These are phyloP conservation scores for Daldinia loculata DNA, from an alignment of 495 filamentous ascomycete species.

Conservation along the genomic window DNA sequence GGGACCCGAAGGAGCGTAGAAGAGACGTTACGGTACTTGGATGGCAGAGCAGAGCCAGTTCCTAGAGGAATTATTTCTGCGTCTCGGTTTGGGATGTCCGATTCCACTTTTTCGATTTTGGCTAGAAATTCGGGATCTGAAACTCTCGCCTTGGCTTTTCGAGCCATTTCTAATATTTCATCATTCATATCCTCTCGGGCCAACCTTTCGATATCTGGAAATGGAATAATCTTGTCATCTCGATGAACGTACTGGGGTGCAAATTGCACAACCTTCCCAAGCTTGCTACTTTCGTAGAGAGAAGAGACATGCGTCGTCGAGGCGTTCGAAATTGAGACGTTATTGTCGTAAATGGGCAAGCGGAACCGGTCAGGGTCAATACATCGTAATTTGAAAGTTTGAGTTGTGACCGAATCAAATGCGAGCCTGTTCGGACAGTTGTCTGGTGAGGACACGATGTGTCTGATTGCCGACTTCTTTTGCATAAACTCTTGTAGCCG, in stretches of 20 bases:
- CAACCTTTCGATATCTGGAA: slow-evolving; percentile 62
- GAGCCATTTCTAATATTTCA: slow-evolving; percentile 62
- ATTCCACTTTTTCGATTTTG: slow-evolving; percentile 52
- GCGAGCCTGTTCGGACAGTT: slow-evolving; percentile 76
- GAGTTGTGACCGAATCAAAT: slow-evolving; percentile 67
- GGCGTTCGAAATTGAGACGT: slow-evolving; percentile 35
- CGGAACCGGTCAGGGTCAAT: slow-evolving; percentile 75
- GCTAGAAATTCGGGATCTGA: slow-evolving; percentile 49
- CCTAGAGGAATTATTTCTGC: slow-evolving; percentile 87
- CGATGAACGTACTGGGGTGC: slow-evolving; percentile 69
- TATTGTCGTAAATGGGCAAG: slow-evolving; percentile 67
- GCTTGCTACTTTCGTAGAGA: slow-evolving; percentile 37
- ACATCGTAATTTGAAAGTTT: slow-evolving; percentile 70
- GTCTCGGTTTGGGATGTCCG: slow-evolving; percentile 71
- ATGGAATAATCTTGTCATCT: slow-evolving; percentile 55
- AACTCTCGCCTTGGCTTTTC: slow-evolving; percentile 55
- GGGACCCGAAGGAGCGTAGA: slow-evolving; percentile 85
- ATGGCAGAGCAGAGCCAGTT: slow-evolving; percentile 87
- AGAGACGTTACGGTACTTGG: slow-evolving; percentile 95
- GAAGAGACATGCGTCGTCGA: slow-evolving; percentile 16
- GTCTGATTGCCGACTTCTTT: slow-evolving; percentile 65
- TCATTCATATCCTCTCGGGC: slow-evolving; percentile 30
- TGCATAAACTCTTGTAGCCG: slow-evolving; percentile 74
- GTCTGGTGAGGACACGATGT: slow-evolving; percentile 78
- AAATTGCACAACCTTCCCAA: slow-evolving; percentile 65